These are phyloP conservation scores for Yamadazyma membranifaciens DNA, from an alignment of 1,139 yeast species.

Conservation along the genomic window DNA sequence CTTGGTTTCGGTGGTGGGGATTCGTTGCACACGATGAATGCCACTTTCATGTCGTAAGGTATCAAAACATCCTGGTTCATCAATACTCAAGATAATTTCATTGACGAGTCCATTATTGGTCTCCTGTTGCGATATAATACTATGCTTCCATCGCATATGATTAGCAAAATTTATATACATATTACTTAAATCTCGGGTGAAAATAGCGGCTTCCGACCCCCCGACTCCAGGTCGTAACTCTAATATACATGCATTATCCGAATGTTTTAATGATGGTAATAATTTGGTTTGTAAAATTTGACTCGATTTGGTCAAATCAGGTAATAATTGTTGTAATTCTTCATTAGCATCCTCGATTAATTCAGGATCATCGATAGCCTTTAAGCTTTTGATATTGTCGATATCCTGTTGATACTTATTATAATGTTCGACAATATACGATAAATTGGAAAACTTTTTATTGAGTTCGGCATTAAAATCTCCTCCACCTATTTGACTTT, in stretches of 20 bases:
- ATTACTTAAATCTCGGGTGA: slow-evolving; percentile 71
- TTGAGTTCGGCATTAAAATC: slow-evolving; percentile 56
- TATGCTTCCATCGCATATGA: slow-evolving; percentile 62
- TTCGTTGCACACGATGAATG: slow-evolving; percentile 92
- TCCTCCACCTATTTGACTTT: slow-evolving; percentile 44
- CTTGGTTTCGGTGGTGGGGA: slow-evolving; percentile 90
- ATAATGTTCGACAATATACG: slow-evolving; percentile 53
- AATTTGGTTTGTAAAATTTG: slow-evolving; percentile 53
- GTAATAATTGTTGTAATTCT: slow-evolving; percentile 34
- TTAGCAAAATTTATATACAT: slow-evolving; percentile 81
- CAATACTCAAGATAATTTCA: slow-evolving; percentile 75
- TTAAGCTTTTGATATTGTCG: slow-evolving; percentile 34
- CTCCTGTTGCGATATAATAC: slow-evolving; percentile 58
- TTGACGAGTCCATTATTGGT: slow-evolving; percentile 62
- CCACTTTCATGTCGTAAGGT: slow-evolving; percentile 84
- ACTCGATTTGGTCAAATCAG: slow-evolving; percentile 35
- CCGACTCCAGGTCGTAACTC: slow-evolving; percentile 97
- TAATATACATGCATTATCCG: slow-evolving; percentile 73
- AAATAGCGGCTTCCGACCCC: slow-evolving; percentile 89
- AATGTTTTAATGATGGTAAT: slow-evolving; percentile 74
- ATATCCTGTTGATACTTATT: slow-evolving; percentile 43
- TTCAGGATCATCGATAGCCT: slow-evolving; percentile 30
- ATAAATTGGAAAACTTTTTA: slow-evolving; percentile 54
- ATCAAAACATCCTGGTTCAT: slow-evolving; percentile 76
- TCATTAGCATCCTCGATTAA: slow-evolving; percentile 21